Base-by-base conservation (phyloP, 768 basidiomycete genomes). In the Leccinum rimulosum region DNA sequence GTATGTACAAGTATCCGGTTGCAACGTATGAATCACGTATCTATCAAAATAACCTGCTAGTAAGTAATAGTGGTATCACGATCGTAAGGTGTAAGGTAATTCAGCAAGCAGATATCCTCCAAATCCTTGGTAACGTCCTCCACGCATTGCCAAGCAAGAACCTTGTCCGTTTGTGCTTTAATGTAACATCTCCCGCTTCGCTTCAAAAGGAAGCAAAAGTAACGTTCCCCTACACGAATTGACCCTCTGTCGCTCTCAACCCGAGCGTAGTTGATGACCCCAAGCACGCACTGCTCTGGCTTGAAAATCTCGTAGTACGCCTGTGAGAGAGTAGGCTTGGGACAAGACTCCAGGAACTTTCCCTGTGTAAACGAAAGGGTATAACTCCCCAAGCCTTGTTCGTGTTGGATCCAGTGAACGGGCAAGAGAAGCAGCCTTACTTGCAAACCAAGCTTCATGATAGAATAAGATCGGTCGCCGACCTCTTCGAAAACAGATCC, bases 231-330 rank as follows among this genome's bases (percentile, higher is more conserved):
- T 3, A 54, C 55, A 6, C 49, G 63, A 25, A 64, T 48, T 6
- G 35, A 33, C 19, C 63, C 63, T 48, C 48, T 48, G n/a, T 64
- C 36, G 8, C 49, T 58, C 30, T 48, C 58, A 6, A 48, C 40
- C 25, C 30, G 63, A 2, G 63, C 40, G 12, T 64, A 64, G 55
- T 64, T 63, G 28, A 64, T 54, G 9, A 64, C 48, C 15, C 63
- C 63, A 30, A 64, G 62, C 10, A 64, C 58, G 22, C 62, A 64
- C 14, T 60, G 57, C 17, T 51, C 63, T 47, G 62, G 63, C 52
- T 38, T 56, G 62, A 64, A 64, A 19, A 56, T n/a, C n/a, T 60
- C 55, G 30, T 64, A 64, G 30, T 64, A 64, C 4, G 57, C 63
- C 15, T 52, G 62, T 11, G 63, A 60, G 30, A 64, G 56, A 2